phyloP scores from a whole-genome alignment of 1,139 yeast species.

The Hansenula lynferdii region DNA sequence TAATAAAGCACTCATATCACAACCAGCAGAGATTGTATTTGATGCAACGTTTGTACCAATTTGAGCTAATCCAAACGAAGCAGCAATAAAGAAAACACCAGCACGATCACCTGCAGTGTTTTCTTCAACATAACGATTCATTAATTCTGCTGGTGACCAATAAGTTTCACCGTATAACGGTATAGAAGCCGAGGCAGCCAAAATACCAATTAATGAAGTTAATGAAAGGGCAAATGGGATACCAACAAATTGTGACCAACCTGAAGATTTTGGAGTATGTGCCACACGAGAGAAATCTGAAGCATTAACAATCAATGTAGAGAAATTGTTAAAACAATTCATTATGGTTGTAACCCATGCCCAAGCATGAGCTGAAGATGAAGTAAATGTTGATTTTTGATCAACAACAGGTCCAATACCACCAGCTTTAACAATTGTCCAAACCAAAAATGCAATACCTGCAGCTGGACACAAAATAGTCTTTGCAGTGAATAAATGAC shows the following conservation, averaged over 20 bases:
- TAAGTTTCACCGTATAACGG: slow-evolving; percentile 24
- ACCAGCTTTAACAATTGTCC: slow-evolving; percentile 68
- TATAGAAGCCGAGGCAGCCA: slow-evolving; percentile 30
- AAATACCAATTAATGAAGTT: slow-evolving; percentile 24
- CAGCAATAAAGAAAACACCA: slow-evolving; percentile 28
- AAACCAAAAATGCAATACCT: slow-evolving; percentile 70
- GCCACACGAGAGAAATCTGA: slow-evolving; percentile 31
- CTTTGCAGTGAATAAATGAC: slow-evolving; percentile 78
- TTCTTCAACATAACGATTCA: slow-evolving; percentile 40
- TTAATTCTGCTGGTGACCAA: slow-evolving; percentile 32
- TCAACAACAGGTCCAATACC: slow-evolving; percentile 69
- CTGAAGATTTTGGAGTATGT: slow-evolving; percentile 23
- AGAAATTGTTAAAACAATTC: slow-evolving; percentile 81
- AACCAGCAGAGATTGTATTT: slow-evolving; percentile 23
- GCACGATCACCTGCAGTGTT: slow-evolving; percentile 30
- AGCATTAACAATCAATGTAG: slow-evolving; percentile 43
- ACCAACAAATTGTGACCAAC: slow-evolving; percentile 27
- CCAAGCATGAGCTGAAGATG: slow-evolving; percentile 18
- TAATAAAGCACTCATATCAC: slow-evolving; percentile 28
- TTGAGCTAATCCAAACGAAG: slow-evolving; percentile 30
- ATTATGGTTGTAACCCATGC: slow-evolving; percentile 20
- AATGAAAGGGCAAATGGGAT: slow-evolving; percentile 26
- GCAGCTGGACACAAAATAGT: slow-evolving; percentile 79
- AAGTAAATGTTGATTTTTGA: slow-evolving; percentile 44
- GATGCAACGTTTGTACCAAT: slow-evolving; percentile 30